Percentiles rank a stretch among this genome's conserved stretches.
phyloP scores from a whole-genome alignment of 1,284 basidiomycete species.

The Moniliophthora roreri region DNA sequence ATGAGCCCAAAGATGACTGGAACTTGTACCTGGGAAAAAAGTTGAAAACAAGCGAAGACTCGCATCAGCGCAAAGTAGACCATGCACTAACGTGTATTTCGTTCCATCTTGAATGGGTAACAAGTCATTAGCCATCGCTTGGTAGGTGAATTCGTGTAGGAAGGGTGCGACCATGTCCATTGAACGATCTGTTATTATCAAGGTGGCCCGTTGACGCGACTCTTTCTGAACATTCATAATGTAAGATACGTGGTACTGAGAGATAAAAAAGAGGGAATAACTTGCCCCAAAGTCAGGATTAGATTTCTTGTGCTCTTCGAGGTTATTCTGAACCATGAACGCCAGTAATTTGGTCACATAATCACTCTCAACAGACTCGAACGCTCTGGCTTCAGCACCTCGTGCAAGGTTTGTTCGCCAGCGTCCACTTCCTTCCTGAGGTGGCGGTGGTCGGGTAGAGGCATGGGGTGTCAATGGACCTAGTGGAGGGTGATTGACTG shows the following conservation, averaged over 20 bases:
- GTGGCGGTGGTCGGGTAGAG: slow-evolving; percentile 61
- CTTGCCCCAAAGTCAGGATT: slow-evolving; percentile 86
- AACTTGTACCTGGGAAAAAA: slow-evolving; percentile 72
- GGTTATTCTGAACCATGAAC: slow-evolving; percentile 74
- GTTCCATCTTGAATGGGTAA: slow-evolving; percentile 86
- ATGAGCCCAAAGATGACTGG: slow-evolving; percentile 77
- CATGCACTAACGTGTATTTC: slow-evolving; percentile 73
- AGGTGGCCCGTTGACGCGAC: slow-evolving; percentile 72
- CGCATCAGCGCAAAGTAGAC: not conserved
- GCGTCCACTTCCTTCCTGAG: slow-evolving; percentile 56
- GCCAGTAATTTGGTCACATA: slow-evolving; percentile 80
- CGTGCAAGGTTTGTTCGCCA: slow-evolving; percentile 77
- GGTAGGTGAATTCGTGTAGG: slow-evolving; percentile 98
- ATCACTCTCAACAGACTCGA: slow-evolving; percentile 67
- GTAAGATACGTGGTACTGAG: not conserved
- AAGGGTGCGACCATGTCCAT: slow-evolving; percentile 94
- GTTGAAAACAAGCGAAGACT: not conserved
- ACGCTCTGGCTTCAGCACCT: slow-evolving; percentile 61
- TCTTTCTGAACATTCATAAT: slow-evolving; percentile 57
- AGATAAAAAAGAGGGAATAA: slow-evolving; percentile 7
- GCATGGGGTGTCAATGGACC: slow-evolving; percentile 77
- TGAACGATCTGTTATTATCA: slow-evolving; percentile 93
- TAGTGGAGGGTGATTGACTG: slow-evolving; percentile 80
- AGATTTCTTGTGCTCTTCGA: slow-evolving; percentile 84
- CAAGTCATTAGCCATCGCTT: slow-evolving; percentile 97